Percentiles rank a stretch among this genome's conserved stretches.
Conservation (phyloP, 768 basidiomycete species). For the Wakefieldia striispora region DNA sequence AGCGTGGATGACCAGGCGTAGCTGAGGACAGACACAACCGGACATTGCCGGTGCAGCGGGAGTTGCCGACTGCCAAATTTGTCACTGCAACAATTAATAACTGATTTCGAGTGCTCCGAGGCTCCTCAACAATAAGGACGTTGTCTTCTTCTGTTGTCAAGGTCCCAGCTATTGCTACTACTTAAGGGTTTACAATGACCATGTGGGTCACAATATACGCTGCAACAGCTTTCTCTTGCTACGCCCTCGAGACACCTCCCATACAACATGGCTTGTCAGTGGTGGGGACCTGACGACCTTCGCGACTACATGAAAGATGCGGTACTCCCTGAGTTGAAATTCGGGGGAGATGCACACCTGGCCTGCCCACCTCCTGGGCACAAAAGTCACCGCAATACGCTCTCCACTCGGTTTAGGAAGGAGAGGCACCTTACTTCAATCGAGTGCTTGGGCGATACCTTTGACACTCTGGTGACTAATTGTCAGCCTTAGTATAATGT, state of each 20-base stretch:
- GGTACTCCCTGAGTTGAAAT: slow-evolving; percentile 31
- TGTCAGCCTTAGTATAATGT: slow-evolving; percentile 19
- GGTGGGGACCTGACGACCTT: slow-evolving; percentile 33
- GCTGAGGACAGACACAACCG: slow-evolving; percentile 5
- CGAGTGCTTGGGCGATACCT: slow-evolving; percentile 23
- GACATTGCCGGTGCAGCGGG: slow-evolving; percentile 23
- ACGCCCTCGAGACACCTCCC: background rate
- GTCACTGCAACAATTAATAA: no score
- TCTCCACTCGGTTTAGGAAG: slow-evolving; percentile 32
- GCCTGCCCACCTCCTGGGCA: slow-evolving; percentile 25
- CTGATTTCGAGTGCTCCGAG: no score
- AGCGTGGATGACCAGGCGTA: slow-evolving; percentile 1
- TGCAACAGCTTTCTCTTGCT: background rate
- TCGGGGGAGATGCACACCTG: slow-evolving; percentile 13
- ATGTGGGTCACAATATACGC: background rate
- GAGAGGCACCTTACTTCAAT: slow-evolving; percentile 33
- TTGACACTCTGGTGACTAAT: slow-evolving; percentile 28
- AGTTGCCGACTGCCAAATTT: slow-evolving; percentile 23
- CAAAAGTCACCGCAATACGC: slow-evolving; percentile 36
- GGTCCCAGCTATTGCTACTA: slow-evolving; percentile 5
- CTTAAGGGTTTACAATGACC: slow-evolving; percentile 16
- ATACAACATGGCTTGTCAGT: slow-evolving; percentile 24
- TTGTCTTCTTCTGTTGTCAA: slow-evolving; percentile 22
- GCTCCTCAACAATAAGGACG: slow-evolving; percentile 18
- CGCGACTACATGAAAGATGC: slow-evolving; percentile 35